Conservation (phyloP, 2,329 filamentous ascomycete species). For the Colletotrichum liriopes region DNA sequence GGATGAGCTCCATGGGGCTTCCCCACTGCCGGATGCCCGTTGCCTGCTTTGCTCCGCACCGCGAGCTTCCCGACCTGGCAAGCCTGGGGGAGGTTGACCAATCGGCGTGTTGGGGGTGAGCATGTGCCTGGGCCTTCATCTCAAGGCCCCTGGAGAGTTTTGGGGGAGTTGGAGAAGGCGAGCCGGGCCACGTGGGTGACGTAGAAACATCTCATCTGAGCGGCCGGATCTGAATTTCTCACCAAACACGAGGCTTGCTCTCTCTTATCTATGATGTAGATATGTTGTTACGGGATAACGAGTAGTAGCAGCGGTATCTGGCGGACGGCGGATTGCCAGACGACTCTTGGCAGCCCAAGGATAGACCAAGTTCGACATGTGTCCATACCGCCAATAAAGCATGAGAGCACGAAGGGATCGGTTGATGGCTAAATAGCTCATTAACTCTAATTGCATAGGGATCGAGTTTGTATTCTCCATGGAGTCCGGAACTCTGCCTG, state of each 20-base stretch:
- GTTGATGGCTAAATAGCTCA: too few relatives aligned
- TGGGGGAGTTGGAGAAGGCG: not conserved
- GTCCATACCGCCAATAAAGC: not conserved
- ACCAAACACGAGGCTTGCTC: not conserved
- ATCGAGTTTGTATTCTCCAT: too few relatives aligned
- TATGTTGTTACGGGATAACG: too few relatives aligned
- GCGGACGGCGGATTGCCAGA: too few relatives aligned
- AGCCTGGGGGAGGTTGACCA: constrained; percentile 10
- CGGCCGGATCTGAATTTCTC: not conserved
- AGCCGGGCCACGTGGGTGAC: not conserved
- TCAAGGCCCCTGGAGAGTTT: not conserved
- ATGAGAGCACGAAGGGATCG: not conserved
- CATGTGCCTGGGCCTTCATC: constrained; percentile 30
- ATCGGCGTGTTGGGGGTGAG: constrained; percentile 13
- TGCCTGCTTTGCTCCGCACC: constrained; percentile 16
- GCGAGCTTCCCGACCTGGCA: constrained; percentile 34
- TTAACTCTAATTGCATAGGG: not conserved
- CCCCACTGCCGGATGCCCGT: not conserved
- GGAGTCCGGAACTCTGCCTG: too few relatives aligned
- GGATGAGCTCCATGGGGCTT: not conserved
- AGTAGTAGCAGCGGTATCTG: too few relatives aligned
- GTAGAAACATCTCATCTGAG: not conserved
- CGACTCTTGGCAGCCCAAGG: too few relatives aligned
- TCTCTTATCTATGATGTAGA: not conserved
- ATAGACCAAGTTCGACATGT: not conserved